Conservation (phyloP, 2,329 filamentous ascomycete species). For the Trichoderma simmonsii region DNA sequence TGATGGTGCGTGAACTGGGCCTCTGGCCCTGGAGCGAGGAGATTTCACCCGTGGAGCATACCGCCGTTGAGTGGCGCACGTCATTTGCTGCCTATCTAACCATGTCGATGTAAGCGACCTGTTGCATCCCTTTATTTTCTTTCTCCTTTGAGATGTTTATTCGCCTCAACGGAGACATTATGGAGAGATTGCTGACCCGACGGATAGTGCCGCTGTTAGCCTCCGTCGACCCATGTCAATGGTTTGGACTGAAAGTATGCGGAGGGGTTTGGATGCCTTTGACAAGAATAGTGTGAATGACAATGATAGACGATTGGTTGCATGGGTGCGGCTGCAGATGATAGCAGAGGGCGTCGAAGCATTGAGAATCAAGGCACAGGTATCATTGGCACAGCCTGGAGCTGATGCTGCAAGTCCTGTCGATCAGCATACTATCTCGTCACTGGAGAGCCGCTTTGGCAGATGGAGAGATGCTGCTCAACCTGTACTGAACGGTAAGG, state of each 20-base stretch:
- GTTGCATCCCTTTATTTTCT: neutral
- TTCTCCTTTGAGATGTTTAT: neutral
- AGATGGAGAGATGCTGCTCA: neutral
- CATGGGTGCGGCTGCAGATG: neutral
- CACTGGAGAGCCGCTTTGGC: neutral
- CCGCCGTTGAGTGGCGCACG: neutral
- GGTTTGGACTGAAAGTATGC: neutral
- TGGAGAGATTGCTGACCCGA: neutral
- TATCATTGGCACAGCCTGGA: neutral
- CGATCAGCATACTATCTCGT: neutral
- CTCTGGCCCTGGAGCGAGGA: constrained; percentile 2
- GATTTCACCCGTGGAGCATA: neutral
- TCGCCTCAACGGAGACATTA: neutral
- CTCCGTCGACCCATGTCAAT: neutral
- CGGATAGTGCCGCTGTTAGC: neutral
- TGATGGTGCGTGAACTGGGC: neutral
- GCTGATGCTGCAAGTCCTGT: neutral
- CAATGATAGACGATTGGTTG: neutral
- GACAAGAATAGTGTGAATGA: neutral
- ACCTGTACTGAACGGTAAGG: neutral
- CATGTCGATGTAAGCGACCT: neutral
- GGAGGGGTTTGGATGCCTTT: neutral
- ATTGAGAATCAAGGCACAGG: neutral
- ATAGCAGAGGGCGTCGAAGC: neutral
- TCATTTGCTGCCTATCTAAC: neutral